These are phyloP conservation scores for Plasmodium chabaudi DNA, from an alignment of 169 alveolate species.

Conservation along the genomic window DNA sequence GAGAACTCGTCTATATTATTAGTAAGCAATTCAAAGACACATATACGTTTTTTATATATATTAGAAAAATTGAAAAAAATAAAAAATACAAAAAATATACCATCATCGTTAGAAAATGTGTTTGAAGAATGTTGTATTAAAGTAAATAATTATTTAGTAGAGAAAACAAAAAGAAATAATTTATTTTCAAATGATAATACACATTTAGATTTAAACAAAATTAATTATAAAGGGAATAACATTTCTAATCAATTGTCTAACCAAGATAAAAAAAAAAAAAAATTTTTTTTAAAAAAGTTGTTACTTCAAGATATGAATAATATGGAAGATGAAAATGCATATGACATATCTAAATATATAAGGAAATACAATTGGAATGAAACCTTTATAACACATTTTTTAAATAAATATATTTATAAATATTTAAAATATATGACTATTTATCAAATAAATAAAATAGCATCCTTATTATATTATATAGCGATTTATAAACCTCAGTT, in stretches of 20 bases:
- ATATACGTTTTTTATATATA: conserved; percentile 55
- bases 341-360: conserved; percentile 21
- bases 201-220: too few relatives aligned
- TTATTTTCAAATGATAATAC: conserved; percentile 1
- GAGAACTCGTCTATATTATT: conserved; percentile 35
- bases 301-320: conserved; percentile 26
- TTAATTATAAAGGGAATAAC: too few relatives aligned
- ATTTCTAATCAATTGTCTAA: too few relatives aligned
- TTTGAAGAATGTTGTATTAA: conserved; percentile 62
- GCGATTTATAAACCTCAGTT: conserved; percentile 55
- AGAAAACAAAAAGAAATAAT: conserved; percentile 18
- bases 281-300: conserved; percentile 53
- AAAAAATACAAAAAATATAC: conserved; percentile 35
- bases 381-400: not conserved
- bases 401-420: conserved; percentile 54
- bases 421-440: conserved; percentile 55
- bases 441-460: conserved; percentile 40
- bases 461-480: conserved; percentile 34
- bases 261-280: conserved; percentile 10
- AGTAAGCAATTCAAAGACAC: conserved; percentile 52
- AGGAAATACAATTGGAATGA: conserved; percentile 65
- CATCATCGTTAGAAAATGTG: conserved; percentile 21
- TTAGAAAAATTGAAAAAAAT: conserved; percentile 58
- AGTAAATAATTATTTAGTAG: conserved; percentile 20
- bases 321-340: not conserved